Percentiles rank a stretch among this genome's conserved stretches.
phyloP scores from a whole-genome alignment of 2,329 filamentous ascomycete genomes.

The Phaeosphaeriaceae sp. region DNA sequence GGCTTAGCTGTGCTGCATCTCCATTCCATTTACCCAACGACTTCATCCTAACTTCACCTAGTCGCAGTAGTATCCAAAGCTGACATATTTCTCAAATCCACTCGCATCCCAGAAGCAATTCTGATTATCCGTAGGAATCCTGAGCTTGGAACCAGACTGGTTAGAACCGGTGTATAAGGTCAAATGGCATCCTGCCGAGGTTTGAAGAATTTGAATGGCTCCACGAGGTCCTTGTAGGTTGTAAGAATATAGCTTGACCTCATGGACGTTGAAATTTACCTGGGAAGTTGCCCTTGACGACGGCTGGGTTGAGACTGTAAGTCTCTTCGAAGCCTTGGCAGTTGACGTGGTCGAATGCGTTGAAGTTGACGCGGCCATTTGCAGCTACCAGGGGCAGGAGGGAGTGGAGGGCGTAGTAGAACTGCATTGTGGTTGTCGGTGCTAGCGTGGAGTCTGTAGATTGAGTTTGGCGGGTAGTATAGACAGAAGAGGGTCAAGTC shows the following conservation, averaged over 20 bases:
- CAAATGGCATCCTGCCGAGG: conserved; percentile 8
- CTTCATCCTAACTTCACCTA: not conserved
- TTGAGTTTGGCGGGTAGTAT: too few species aligned
- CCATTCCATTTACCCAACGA: not conserved
- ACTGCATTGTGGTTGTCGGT: not conserved
- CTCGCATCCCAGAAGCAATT: not conserved
- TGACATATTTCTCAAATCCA: not conserved
- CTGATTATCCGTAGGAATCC: not conserved
- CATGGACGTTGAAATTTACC: not conserved
- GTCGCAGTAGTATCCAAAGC: not conserved
- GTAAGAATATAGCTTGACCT: not conserved
- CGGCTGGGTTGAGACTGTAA: conserved; percentile 9
- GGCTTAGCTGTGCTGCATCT: not conserved
- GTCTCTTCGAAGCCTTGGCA: conserved; percentile 10
- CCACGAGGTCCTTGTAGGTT: conserved; percentile 8
- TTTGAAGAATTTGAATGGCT: conserved; percentile 6
- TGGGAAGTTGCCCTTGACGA: conserved; percentile 11
- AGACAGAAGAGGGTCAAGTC: not conserved
- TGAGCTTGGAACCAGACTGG: conserved; percentile 6
- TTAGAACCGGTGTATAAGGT: conserved; percentile 12
- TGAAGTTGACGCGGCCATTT: conserved; percentile 8
- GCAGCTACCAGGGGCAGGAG: conserved; percentile 5
- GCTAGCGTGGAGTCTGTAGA: not conserved
- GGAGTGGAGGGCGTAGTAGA: not conserved
- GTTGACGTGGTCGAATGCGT: conserved; percentile 8